Evolutionary conservation across 495 filamentous ascomycete species (phyloP), one percentile per base, ranked within the genome.

Genomic region (Penicillium waksmanii): DNA sequence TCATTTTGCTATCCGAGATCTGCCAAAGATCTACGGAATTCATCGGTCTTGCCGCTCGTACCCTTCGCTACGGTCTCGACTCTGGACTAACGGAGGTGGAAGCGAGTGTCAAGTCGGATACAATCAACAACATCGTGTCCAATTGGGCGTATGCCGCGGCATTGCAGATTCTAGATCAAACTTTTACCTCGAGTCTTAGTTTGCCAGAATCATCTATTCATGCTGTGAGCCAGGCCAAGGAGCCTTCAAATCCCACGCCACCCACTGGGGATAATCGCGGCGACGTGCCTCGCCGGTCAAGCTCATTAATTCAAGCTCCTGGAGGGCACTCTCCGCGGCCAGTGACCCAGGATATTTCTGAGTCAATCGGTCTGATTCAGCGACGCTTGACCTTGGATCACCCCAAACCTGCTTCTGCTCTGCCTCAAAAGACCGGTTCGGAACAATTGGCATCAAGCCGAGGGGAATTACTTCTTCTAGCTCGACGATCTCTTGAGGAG

Each of bases 141-240:
- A 92, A 92, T 0, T 97, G 94, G 84, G 88, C 85, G 9, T 96
- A 92, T 68, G 86, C 89, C 25, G 87, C 90, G 23, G 82, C 87
- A 9, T 85, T 89, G 64, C 89, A 93, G 61, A 85, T 96, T 21
- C 76, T 96, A 6, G 82, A 84, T 8, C 89, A 92, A 65, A 96
- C 90, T 0, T 83, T 82, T 4, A 90, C 90, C 7, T 85, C 87
- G 38, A 77, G 84, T 5, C 76, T 92, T 10, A 80, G 84, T 2
- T 87, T 92, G 31, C 84, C 87, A 2, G 81, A 87, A 15, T 87
- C 85, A 13, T 82, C 85, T 31, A 57, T 77, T 27, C 71, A 74
- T 60, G 64, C 67, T 15, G 65, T 74, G 9, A 55, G 62, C 9
- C 70, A 76, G 53, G 65, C 65, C 10, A 59, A 58, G 25, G 67